Base-by-base conservation (phyloP, 2,329 filamentous ascomycete species). In the Fusarium sp. region DNA sequence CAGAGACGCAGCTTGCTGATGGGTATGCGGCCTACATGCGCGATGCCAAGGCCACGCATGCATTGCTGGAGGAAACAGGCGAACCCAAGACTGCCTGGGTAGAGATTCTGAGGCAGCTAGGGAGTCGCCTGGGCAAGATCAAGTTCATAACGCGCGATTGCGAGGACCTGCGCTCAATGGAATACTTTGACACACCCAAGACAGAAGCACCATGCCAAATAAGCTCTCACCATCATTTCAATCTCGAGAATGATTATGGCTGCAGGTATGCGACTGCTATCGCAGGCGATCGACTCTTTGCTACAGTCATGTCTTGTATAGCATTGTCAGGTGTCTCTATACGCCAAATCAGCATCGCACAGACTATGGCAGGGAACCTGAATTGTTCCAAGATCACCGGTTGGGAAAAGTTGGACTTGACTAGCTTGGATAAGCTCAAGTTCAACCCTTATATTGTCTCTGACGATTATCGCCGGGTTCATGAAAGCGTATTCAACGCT, bases 11-110 rank as follows among this genome's bases (percentile, higher is more conserved):
- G 36, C 43, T 55, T 5, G 42, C 35, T 10, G 52, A 55, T 13
- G 42, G 42, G 8, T 55, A 23, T 15, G 18, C 43, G 10, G 43
- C 27, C n/a, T 55, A 55, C 15, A 55, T 48, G 52, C 36, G 35
- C 8, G 33, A 48, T 21, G 43, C 52, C 6, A 27, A 47, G 6
- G 15, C 6, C 10, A 21, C 52, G 6, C 40, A 41, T 5, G 36
- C 3, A 7, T n/a, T 55, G 13, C 36, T 55, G 3, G 27, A 46
- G 14, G 23, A 55, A 3, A 7, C 35, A 18, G 23, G 40, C 11
- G 52, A 40, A 7, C 43, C 48, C 6, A 48, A 40, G 18, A 18
- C 11, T 10, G 42, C 35, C 4, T 55, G 42, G 52, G 14, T 31
- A 25, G 10, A 31, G n/a, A 5, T 48, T 15, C 21, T 55, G n/a